A percentile compares a stretch with the other conserved stretches of the same genome.
phyloP scores from a whole-genome alignment of 2,329 filamentous ascomycete species.

The Colletotrichum shisoi region DNA sequence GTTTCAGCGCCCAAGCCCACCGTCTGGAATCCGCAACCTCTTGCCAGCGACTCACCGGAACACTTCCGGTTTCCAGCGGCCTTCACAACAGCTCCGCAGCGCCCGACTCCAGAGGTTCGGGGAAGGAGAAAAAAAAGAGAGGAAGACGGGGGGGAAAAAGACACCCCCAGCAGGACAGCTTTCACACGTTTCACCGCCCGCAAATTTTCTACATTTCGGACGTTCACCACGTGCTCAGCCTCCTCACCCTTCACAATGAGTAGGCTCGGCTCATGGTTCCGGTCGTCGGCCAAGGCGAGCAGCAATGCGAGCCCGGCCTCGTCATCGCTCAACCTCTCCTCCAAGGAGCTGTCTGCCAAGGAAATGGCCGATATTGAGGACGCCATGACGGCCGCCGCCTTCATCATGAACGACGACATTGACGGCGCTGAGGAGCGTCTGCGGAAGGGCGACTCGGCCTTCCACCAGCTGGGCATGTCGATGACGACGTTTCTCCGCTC shows the following conservation, averaged over 20 bases:
- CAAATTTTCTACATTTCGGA: neutral
- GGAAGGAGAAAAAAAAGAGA: neutral
- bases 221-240: neutral
- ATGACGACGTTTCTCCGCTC: slow-evolving; percentile 86
- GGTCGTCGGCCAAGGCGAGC: slow-evolving; percentile 51
- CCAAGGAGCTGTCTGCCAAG: slow-evolving; percentile 54
- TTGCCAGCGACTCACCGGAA: slow-evolving; percentile 35
- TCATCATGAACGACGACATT: slow-evolving; percentile 91
- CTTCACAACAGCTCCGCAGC: slow-evolving; percentile 25
- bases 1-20: slow-evolving; percentile 33
- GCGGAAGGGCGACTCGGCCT: slow-evolving; percentile 78
- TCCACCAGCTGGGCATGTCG: slow-evolving; percentile 83
- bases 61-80: slow-evolving; percentile 30
- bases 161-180: neutral
- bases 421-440: slow-evolving; percentile 80
- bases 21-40: slow-evolving; percentile 27
- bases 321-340: slow-evolving; percentile 46
- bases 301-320: slow-evolving; percentile 45
- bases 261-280: slow-evolving; percentile 61
- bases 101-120: slow-evolving; percentile 7
- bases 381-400: slow-evolving; percentile 69
- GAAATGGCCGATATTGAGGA: slow-evolving; percentile 65
- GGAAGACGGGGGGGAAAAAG: too few species aligned
- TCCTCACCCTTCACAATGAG: slow-evolving; percentile 50
- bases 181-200: neutral